Conservation (phyloP, 2,329 filamentous ascomycete species). For the Hypoxylon sp. region DNA sequence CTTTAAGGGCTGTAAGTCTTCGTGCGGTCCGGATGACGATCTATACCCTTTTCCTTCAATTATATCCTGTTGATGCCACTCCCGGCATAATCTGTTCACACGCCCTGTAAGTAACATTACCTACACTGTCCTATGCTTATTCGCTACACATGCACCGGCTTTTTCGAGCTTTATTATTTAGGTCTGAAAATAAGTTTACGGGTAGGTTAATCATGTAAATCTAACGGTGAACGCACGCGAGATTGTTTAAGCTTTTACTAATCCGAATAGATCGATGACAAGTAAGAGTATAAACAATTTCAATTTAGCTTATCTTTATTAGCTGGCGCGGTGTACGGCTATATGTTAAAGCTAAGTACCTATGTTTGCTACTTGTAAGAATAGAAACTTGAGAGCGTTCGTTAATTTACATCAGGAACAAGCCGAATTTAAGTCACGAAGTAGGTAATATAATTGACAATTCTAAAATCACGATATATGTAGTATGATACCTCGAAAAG, state of each 20-base stretch:
- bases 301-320: constrained; percentile 3
- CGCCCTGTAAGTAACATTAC: constrained; percentile 40
- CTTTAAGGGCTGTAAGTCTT: constrained; percentile 33
- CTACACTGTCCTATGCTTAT: constrained; percentile 29
- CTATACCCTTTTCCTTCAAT: constrained; percentile 43
- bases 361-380: constrained; percentile 16
- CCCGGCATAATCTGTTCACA: constrained; percentile 37
- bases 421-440: not conserved
- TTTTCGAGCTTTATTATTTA: constrained; percentile 24
- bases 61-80: constrained; percentile 29
- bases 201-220: constrained; percentile 12
- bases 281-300: constrained; percentile 5
- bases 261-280: constrained; percentile 11
- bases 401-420: constrained; percentile 1
- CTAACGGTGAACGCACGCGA: not conserved
- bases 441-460: not conserved
- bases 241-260: constrained; percentile 5
- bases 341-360: constrained; percentile 1
- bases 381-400: constrained; percentile 13
- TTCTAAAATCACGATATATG: not conserved
- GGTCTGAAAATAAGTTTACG: constrained; percentile 20
- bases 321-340: not conserved
- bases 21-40: constrained; percentile 44
- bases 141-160: constrained; percentile 7
- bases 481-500: constrained; percentile 5